Evolutionary conservation across 257 asterid genomes (phyloP), one percentile per base, ranked within the genome.

Genomic region (Striga asiatica): DNA sequence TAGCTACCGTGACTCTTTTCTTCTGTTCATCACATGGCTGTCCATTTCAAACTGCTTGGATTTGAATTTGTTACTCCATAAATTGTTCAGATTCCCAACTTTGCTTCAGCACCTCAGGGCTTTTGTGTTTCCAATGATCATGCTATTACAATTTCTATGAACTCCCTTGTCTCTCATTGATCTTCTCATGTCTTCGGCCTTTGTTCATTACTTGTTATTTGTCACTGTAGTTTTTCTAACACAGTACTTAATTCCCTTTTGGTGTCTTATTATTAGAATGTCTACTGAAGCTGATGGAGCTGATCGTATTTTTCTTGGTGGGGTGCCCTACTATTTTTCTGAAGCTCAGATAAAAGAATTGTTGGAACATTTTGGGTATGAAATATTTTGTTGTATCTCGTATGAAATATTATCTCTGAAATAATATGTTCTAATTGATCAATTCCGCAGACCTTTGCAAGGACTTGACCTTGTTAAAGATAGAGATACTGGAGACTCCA

Each of bases 381-480:
- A 4, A 24, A 53, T 18, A 37, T 24, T 27, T n/a, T n/a, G n/a
- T n/a, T n/a, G n/a, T n/a, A n/a, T n/a, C n/a, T n/a, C n/a, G n/a
- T n/a, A n/a, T n/a, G n/a, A n/a, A n/a, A n/a, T n/a, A n/a, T n/a
- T n/a, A 56, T 45, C 8, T 37, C 37, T 49, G 56, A 60, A 47
- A 20, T 58, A 45, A 43, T 58, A 23, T 54, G 16, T 31, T 56
- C 50, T 34, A 42, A 50, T 47, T 56, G 56, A 60, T 50, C 64
- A 22, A 13, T 45, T 35, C n/a, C 67, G 68, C 68, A 77, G 83
- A 38, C 69, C 85, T 47, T 42, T 78, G 65, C 79, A 78, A 7
- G 81, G 85, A 35, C 67, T 78, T 66, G 85, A 74, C 63, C 78
- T 78, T 54, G 85, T 75, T 25, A 78, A 78, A 69, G 85, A 78